Conservation (phyloP, 2,329 filamentous ascomycete genomes). For the Botrytis byssoidea region DNA sequence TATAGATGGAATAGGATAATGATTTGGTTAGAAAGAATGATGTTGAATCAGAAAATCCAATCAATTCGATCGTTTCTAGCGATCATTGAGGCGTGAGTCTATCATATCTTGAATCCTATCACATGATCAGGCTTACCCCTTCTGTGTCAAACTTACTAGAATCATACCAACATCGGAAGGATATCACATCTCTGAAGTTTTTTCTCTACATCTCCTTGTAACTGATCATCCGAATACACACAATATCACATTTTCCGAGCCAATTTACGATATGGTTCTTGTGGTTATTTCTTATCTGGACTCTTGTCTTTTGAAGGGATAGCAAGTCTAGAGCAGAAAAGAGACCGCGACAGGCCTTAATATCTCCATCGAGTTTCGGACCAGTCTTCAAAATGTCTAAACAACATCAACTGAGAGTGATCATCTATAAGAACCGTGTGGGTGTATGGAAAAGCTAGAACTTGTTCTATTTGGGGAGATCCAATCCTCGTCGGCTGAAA, state of each 20-base stretch:
- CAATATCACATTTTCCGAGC: not conserved
- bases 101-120: rapidly evolving
- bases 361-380: not conserved
- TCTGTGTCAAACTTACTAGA: not conserved
- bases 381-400: not conserved
- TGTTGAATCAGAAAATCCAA: not conserved
- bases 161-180: not conserved
- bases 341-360: not conserved
- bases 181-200: not conserved
- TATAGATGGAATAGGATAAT: not conserved
- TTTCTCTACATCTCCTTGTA: not conserved
- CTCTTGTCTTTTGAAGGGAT: not conserved
- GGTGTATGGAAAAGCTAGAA: not conserved
- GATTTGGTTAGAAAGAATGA: not conserved
- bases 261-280: not conserved
- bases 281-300: not conserved
- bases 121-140: not conserved
- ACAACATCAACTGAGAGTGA: not conserved
- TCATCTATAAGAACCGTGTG: not conserved
- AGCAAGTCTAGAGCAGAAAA: not conserved
- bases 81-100: not conserved
- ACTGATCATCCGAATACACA: not conserved
- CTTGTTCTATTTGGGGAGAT: not conserved
- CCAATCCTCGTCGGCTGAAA: not conserved
- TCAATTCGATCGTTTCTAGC: not conserved